Percentiles rank a stretch among this genome's conserved stretches.
Evolutionary conservation across 2,329 filamentous ascomycete genomes (phyloP).

Genomic region (Eurotiales sp.): DNA sequence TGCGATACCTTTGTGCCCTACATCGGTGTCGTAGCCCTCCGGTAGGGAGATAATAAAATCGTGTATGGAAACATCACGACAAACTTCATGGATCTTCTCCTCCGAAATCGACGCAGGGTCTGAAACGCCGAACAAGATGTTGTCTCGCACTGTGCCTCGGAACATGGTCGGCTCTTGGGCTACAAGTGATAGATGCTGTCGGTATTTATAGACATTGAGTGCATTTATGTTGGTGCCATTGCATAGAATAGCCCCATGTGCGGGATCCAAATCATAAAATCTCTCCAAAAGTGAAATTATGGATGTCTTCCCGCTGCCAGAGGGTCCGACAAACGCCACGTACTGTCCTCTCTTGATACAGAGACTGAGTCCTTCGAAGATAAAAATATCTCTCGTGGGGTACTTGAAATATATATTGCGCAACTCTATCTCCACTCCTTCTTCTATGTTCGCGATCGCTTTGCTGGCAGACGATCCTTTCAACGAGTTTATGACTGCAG

Average conservation of each 20-base stretch:
- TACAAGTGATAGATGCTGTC: conserved; percentile 58
- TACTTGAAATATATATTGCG: conserved; percentile 35
- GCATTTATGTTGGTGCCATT: conserved; percentile 72
- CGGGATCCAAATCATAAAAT: conserved; percentile 68
- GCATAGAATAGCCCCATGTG: conserved; percentile 67
- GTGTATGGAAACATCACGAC: conserved; percentile 50
- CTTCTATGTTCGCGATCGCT: conserved; percentile 1
- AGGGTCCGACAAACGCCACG: conserved; percentile 61
- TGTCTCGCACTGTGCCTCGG: conserved; percentile 45
- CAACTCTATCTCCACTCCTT: conserved; percentile 28
- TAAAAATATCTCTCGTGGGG: conserved; percentile 25
- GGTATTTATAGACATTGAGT: conserved; percentile 75
- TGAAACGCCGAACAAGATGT: conserved; percentile 52
- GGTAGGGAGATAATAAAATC: conserved; percentile 53
- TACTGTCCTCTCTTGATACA: conserved; percentile 62
- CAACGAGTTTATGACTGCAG: not conserved
- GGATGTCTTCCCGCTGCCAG: conserved; percentile 50
- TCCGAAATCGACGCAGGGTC: conserved; percentile 63
- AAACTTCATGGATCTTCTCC: conserved; percentile 45
- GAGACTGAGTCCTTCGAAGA: conserved; percentile 31
- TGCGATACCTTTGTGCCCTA: conserved; percentile 47
- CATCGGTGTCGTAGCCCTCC: conserved; percentile 48
- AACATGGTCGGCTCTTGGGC: conserved; percentile 46
- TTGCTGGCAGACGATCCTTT: not conserved
- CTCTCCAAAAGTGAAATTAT: conserved; percentile 25